Conservation (phyloP, 2,329 filamentous ascomycete genomes). For the Sarocladiaceae sp. region DNA sequence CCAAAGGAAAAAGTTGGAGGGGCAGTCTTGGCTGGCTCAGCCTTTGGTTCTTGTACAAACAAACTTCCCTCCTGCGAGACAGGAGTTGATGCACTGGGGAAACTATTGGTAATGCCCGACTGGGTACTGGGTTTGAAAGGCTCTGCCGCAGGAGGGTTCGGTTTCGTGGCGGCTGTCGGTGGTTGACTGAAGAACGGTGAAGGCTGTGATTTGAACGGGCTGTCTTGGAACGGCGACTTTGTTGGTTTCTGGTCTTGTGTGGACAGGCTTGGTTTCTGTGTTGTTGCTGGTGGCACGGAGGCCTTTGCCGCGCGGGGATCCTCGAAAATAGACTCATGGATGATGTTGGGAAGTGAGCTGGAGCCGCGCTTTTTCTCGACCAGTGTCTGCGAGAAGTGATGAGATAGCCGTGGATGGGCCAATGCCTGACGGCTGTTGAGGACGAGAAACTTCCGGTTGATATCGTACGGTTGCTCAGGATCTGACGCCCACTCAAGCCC, state of each 20-base stretch:
- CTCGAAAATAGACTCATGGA: conserved; percentile 49
- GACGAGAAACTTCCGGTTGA: conserved; percentile 33
- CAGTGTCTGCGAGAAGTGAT: conserved; percentile 48
- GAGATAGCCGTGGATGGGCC: conserved; percentile 43
- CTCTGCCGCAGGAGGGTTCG: too few species aligned
- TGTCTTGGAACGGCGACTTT: neutral
- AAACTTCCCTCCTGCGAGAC: neutral
- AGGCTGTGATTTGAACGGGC: conserved; percentile 5
- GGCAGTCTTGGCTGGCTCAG: neutral
- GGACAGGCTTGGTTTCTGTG: neutral
- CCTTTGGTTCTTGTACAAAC: conserved; percentile 1
- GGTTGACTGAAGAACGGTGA: conserved; percentile 14
- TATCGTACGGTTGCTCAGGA: conserved; percentile 26
- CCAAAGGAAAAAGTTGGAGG: neutral
- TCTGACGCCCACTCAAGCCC: conserved; percentile 43
- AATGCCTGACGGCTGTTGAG: conserved; percentile 37
- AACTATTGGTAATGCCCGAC: too few species aligned
- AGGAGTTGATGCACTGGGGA: too few species aligned
- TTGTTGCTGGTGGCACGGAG: too few species aligned
- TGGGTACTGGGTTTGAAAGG: too few species aligned
- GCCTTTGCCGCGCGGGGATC: conserved; percentile 16
- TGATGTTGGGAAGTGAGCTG: conserved; percentile 45
- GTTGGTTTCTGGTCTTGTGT: neutral
- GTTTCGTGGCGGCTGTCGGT: conserved; percentile 15
- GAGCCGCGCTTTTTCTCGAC: conserved; percentile 55